Percentiles rank a stretch among this genome's conserved stretches.
Conservation (phyloP, 768 basidiomycete genomes). For the Mycena filopes region DNA sequence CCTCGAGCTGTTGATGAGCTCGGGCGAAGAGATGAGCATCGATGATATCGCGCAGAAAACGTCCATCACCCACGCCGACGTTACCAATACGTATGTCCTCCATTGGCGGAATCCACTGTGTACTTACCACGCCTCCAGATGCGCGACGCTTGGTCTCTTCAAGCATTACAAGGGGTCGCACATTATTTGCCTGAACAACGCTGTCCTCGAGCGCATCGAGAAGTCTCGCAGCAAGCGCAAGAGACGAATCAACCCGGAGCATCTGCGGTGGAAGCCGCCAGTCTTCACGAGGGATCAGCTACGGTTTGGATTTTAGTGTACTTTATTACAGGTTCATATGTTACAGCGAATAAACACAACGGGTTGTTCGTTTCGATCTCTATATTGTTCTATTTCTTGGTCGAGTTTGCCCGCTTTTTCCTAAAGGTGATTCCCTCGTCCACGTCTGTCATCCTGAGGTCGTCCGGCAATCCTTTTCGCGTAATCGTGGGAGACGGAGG, state of each 20-base stretch:
- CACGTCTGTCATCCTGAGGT: slow-evolving; percentile 37
- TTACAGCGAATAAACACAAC: slow-evolving; percentile 17
- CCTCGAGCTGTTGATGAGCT: slow-evolving; percentile 84
- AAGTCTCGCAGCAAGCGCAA: slow-evolving; percentile 83
- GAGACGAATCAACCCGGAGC: slow-evolving; percentile 81
- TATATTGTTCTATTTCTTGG: neutral
- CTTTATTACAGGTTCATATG: slow-evolving; percentile 4
- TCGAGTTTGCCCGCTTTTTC: slow-evolving; percentile 11
- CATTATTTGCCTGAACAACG: slow-evolving; percentile 91
- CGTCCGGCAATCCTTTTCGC: slow-evolving; percentile 45
- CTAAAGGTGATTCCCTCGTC: slow-evolving; percentile 30
- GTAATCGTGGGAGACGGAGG: slow-evolving; percentile 72
- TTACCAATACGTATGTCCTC: slow-evolving; percentile 94
- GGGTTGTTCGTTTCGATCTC: neutral
- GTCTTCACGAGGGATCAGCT: slow-evolving; percentile 91
- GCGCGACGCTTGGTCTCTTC: slow-evolving; percentile 93
- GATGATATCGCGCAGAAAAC: slow-evolving; percentile 98
- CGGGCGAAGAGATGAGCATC: slow-evolving; percentile 87
- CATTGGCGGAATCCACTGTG: slow-evolving; percentile 21
- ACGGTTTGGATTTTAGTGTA: slow-evolving; percentile 71
- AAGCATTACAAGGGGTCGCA: slow-evolving; percentile 97
- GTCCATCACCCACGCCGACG: slow-evolving; percentile 92
- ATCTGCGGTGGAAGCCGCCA: slow-evolving; percentile 94
- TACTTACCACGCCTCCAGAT: slow-evolving; percentile 59
- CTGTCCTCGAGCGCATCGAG: slow-evolving; percentile 90